A percentile compares a stretch with the other conserved stretches of the same genome.
Conservation (phyloP, 1,284 basidiomycete genomes). For the Cystobasidiaceae sp. region DNA sequence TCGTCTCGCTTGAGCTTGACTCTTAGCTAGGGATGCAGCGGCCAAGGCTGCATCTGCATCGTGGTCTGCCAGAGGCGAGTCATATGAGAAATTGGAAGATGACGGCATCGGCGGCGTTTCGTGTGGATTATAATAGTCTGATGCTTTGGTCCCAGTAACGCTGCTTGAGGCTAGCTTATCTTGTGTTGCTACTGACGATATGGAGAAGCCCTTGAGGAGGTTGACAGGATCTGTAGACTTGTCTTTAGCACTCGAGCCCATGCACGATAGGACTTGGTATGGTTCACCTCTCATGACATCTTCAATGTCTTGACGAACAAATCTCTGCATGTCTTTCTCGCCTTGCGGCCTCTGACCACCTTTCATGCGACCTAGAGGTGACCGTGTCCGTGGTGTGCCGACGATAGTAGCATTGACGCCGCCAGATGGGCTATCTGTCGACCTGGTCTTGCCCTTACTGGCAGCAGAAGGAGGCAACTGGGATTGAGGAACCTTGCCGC, state of each 20-base stretch:
- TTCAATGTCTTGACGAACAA: slow-evolving; percentile 22
- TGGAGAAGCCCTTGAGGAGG: slow-evolving; percentile 15
- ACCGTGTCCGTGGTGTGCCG: slow-evolving; percentile 25
- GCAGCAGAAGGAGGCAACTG: slow-evolving; percentile 19
- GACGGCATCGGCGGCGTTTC: slow-evolving; percentile 13
- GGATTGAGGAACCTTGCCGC: slow-evolving; percentile 13
- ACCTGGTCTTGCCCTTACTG: slow-evolving; percentile 17
- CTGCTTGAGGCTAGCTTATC: background rate
- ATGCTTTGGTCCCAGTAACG: background rate
- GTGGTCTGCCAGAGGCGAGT: slow-evolving; percentile 21
- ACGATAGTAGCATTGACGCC: slow-evolving; percentile 5
- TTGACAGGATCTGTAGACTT: slow-evolving; percentile 16
- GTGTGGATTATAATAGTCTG: slow-evolving; percentile 24
- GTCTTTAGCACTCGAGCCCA: background rate
- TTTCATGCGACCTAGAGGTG: slow-evolving; percentile 1
- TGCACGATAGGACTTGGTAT: no score
- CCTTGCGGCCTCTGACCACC: slow-evolving; percentile 3
- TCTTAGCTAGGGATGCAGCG: slow-evolving; percentile 29
- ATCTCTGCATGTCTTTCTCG: slow-evolving; percentile 21
- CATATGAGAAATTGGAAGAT: slow-evolving; percentile 5
- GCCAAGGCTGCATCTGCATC: slow-evolving; percentile 22
- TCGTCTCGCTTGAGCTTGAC: slow-evolving; percentile 33
- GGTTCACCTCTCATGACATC: slow-evolving; percentile 24
- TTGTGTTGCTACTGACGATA: background rate
- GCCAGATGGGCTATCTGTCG: slow-evolving; percentile 12